Evolutionary conservation across 305 asterid species (phyloP).

Genomic region (Andrographis paniculata): DNA sequence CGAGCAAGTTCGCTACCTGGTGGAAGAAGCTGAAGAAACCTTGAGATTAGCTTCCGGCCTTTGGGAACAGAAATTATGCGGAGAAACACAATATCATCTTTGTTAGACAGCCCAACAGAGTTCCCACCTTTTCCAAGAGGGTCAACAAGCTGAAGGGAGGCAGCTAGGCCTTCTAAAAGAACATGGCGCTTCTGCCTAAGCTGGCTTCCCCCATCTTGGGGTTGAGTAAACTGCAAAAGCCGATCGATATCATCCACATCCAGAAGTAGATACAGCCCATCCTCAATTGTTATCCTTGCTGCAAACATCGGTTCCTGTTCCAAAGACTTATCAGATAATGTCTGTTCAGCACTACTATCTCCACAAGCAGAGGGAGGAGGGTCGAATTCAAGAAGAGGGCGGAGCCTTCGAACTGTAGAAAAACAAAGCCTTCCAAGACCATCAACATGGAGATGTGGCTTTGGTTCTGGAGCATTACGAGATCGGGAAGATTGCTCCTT

Average conservation of each 20-base stretch:
- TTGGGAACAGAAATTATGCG: conserved; percentile 72
- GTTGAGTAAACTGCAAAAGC: conserved; percentile 50
- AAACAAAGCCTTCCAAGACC: conserved; percentile 76
- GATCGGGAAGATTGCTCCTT: conserved; percentile 66
- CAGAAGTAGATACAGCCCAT: conserved; percentile 63
- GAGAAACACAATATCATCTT: conserved; percentile 74
- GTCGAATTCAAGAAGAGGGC: conserved; percentile 68
- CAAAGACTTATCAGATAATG: conserved; percentile 53
- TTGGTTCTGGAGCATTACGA: conserved; percentile 56
- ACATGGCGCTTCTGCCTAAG: conserved; percentile 65
- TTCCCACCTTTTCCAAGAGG: conserved; percentile 64
- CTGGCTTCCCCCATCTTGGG: conserved; percentile 71
- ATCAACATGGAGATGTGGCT: conserved; percentile 81
- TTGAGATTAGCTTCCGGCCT: conserved; percentile 72
- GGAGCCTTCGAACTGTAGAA: conserved; percentile 80
- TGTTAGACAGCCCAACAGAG: conserved; percentile 51
- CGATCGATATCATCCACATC: conserved; percentile 95
- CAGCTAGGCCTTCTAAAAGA: conserved; percentile 78
- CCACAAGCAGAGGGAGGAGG: conserved; percentile 78
- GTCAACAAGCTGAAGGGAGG: conserved; percentile 87
- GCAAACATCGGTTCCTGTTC: conserved; percentile 97
- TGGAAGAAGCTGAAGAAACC: conserved; percentile 72
- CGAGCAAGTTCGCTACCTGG: conserved; percentile 76
- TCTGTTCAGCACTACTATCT: conserved; percentile 45
- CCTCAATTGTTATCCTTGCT: conserved; percentile 82